Evolutionary conservation across 805 yeast genomes (phyloP).

Genomic region (Metschnikowia koreensis): DNA sequence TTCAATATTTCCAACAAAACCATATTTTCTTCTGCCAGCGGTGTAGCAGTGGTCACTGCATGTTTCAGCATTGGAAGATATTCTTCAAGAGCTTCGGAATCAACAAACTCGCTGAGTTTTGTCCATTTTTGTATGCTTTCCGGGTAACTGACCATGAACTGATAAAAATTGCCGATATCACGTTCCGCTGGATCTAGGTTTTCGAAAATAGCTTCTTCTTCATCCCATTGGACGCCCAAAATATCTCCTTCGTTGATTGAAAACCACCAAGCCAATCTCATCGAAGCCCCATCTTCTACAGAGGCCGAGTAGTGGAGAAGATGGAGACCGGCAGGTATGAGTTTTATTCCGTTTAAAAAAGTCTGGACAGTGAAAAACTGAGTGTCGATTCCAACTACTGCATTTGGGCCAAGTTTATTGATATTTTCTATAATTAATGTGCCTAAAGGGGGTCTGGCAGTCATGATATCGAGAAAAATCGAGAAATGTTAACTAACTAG

Average conservation of each 20-base stretch:
- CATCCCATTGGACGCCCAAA: conserved; percentile 37
- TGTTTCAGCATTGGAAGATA: conserved; percentile 7
- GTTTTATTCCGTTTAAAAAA: conserved; percentile 49
- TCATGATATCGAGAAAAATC: not conserved
- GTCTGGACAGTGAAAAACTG: conserved; percentile 45
- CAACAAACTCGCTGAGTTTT: conserved; percentile 18
- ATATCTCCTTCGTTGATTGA: conserved; percentile 35
- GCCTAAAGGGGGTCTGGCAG: conserved; percentile 22
- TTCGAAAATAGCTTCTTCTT: not conserved
- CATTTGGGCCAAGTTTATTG: conserved; percentile 13
- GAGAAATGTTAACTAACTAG: not conserved
- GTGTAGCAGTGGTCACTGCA: conserved; percentile 44
- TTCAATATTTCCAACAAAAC: conserved; percentile 36
- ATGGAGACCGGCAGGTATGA: conserved; percentile 51
- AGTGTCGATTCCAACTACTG: conserved; percentile 46
- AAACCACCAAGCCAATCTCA: conserved; percentile 43
- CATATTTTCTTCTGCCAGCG: conserved; percentile 51
- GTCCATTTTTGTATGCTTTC: conserved; percentile 22
- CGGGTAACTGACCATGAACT: conserved; percentile 41
- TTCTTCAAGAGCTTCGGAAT: conserved; percentile 24
- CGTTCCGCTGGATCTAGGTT: conserved; percentile 21
- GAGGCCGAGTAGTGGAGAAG: conserved; percentile 47
- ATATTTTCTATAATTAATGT: conserved; percentile 22
- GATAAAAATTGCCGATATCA: conserved; percentile 27
- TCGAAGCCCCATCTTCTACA: conserved; percentile 15